A percentile compares a stretch with the other conserved stretches of the same genome.
These are phyloP conservation scores for Hypoxylon trugodes DNA, from an alignment of 495 filamentous ascomycete species.

Conservation along the genomic window DNA sequence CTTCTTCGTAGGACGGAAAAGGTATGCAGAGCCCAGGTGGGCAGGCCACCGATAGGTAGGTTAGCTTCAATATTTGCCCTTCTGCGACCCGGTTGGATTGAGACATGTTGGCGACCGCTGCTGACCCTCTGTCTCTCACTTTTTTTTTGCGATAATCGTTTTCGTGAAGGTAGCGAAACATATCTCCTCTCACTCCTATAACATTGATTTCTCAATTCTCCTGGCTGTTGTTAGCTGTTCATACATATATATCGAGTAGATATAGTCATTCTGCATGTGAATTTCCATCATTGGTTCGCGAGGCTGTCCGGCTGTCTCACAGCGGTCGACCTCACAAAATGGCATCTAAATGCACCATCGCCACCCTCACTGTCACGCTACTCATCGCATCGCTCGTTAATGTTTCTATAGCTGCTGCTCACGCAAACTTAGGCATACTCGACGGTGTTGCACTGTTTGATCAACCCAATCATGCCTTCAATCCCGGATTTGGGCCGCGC, in stretches of 20 bases:
- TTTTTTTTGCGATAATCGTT: neutral
- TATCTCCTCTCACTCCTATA: neutral
- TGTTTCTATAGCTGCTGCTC: slow-evolving; percentile 1
- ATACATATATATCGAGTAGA: neutral
- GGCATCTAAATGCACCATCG: neutral
- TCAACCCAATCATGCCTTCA: neutral
- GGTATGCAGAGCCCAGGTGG: slow-evolving; percentile 27
- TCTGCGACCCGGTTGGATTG: slow-evolving; percentile 5
- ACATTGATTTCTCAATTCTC: neutral
- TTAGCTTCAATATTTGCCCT: slow-evolving; percentile 18
- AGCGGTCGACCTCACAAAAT: slow-evolving; percentile 25
- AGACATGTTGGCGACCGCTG: slow-evolving; percentile 12
- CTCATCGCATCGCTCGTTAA: slow-evolving; percentile 10
- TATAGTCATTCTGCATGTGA: slow-evolving; percentile 16
- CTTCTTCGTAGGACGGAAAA: slow-evolving; percentile 9
- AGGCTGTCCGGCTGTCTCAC: slow-evolving; percentile 22
- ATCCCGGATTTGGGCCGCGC: slow-evolving; percentile 38
- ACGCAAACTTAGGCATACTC: slow-evolving; percentile 11
- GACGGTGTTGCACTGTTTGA: slow-evolving; percentile 24
- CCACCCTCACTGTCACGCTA: slow-evolving; percentile 1
- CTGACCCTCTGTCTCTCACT: slow-evolving; percentile 16
- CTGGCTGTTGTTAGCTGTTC: neutral
- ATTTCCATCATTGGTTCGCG: slow-evolving; percentile 8
- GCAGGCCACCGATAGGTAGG: slow-evolving; percentile 32
- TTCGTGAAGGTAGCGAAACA: neutral